These are phyloP conservation scores for Talaromyces trachyspermus DNA, from an alignment of 495 filamentous ascomycete species.

Conservation along the genomic window DNA sequence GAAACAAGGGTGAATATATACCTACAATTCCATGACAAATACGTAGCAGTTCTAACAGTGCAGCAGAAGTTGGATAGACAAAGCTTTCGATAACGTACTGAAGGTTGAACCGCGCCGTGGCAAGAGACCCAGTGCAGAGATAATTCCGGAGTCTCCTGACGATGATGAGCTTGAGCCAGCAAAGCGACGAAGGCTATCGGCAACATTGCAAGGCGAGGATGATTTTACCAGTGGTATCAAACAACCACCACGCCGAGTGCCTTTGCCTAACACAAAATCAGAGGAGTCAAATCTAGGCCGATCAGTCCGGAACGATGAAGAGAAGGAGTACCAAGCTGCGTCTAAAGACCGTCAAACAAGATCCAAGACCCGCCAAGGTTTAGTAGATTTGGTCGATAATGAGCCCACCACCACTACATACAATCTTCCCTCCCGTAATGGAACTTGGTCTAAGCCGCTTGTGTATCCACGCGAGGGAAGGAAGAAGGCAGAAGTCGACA, in stretches of 20 bases:
- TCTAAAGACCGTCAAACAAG: slow-evolving; percentile 19
- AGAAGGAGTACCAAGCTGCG: slow-evolving; percentile 12
- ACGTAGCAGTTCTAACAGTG: slow-evolving; percentile 10
- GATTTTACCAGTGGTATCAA: slow-evolving; percentile 5
- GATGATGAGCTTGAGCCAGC: slow-evolving; percentile 3
- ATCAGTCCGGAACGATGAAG: slow-evolving; percentile 1
- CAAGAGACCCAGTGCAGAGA: slow-evolving; percentile 10
- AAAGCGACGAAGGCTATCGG: slow-evolving; percentile 27
- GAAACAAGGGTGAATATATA: slow-evolving; percentile 19
- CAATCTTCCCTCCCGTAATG: background rate
- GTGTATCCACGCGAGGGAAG: slow-evolving; percentile 62
- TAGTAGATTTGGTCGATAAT: slow-evolving; percentile 6
- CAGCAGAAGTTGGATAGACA: slow-evolving; percentile 30
- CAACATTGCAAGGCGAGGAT: slow-evolving; percentile 21
- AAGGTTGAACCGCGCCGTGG: slow-evolving; percentile 6
- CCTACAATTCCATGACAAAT: background rate
- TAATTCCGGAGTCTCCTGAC: slow-evolving; percentile 2
- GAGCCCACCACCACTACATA: background rate
- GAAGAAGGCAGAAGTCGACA: slow-evolving; percentile 67
- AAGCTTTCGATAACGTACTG: slow-evolving; percentile 21
- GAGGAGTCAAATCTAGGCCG: background rate
- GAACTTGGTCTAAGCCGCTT: slow-evolving; percentile 45
- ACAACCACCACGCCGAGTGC: slow-evolving; percentile 3
- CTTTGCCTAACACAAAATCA: background rate
- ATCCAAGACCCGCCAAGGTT: slow-evolving; percentile 21